Evolutionary conservation across 176 grass and related monocot species (phyloP), one percentile per base, ranked within the genome.

Genomic region (Pontederia crassipes): DNA sequence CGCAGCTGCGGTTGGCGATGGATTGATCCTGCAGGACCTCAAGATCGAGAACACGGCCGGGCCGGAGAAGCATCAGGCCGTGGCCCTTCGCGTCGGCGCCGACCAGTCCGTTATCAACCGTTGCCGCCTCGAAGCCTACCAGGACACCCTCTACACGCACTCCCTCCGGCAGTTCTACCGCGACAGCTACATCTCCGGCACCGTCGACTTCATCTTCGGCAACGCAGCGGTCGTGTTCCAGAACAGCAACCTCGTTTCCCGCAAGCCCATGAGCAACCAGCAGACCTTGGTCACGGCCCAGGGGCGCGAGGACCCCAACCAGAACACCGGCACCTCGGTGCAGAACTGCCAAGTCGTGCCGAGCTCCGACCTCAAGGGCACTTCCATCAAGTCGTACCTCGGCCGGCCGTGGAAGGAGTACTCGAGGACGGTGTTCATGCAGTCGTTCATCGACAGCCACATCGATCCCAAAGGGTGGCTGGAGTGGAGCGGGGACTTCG

Each of bases 121-220:
- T 10, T 88, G 84, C 75, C 45, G 70, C 67, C n/a, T 46, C 10
- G 49, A 52, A 49, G 71, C 55, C 27, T 68, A 68, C 59, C 83
- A 85, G 69, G 78, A 85, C 64, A 81, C 83, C 49, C 69, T 85
- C 26, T 81, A 85, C 64, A 59, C 78, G 48, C 78, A 85, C 64
- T 55, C 70, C 69, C 77, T 74, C 55, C 78, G 74, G 13, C 83
- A 81, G 9, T 61, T 85, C 55, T 85, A 85, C 62, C 86, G 78
- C 59, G 78, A 70, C 51, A 73, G 75, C 58, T n/a, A 35, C 60
- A 68, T 85, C 32, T 85, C 82, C 8, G 75, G 86, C 75, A 90
- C 79, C 10, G 58, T 90, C 6, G 86, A 90, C 75, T 85, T 85
- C 72, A 52, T 90, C 72, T 85, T 90, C 66, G 79, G 78, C 17